Conservation (phyloP, 139 green algal genomes). For the Tetradesmus obliquus region DNA sequence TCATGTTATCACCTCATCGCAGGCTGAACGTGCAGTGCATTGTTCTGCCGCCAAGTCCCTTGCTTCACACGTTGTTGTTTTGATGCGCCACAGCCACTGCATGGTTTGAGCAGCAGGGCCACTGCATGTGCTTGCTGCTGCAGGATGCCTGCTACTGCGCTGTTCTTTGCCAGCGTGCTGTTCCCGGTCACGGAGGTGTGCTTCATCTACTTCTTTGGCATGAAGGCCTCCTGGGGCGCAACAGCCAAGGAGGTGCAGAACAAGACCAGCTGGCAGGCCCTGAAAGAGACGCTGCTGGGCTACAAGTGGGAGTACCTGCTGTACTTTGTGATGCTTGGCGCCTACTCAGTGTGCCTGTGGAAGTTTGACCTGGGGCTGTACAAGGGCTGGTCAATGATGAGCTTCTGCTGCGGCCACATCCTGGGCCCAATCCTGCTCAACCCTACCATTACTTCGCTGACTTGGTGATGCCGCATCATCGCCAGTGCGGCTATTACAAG, state of each 20-base stretch:
- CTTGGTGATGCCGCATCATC: not conserved
- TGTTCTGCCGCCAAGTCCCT: too few relatives aligned
- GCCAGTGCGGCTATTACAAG: too few relatives aligned
- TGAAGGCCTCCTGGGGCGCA: slow-evolving; percentile 31
- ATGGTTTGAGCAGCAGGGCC: too few relatives aligned
- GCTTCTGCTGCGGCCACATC: slow-evolving; percentile 13
- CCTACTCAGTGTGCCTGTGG: not conserved
- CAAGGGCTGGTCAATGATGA: slow-evolving; percentile 2
- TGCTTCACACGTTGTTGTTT: too few relatives aligned
- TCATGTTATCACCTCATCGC: too few relatives aligned
- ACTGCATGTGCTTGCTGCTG: not conserved
- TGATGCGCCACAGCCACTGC: not conserved
- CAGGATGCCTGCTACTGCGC: not conserved
- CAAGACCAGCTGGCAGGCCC: slow-evolving; percentile 16
- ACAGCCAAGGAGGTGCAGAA: slow-evolving; percentile 31
- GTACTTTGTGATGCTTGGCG: not conserved
- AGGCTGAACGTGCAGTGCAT: too few relatives aligned
- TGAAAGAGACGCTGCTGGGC: not conserved
- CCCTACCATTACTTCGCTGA: not conserved
- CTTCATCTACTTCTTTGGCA: slow-evolving; percentile 39
- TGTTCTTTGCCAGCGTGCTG: slow-evolving; percentile 38
- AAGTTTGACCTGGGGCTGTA: slow-evolving; percentile 22
- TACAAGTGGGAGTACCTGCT: slow-evolving; percentile 38
- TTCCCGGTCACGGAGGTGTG: slow-evolving; percentile 32
- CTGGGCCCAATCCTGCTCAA: slow-evolving; percentile 10